These are phyloP conservation scores for Candida tallmaniae DNA, from an alignment of 805 yeast species.

Conservation along the genomic window DNA sequence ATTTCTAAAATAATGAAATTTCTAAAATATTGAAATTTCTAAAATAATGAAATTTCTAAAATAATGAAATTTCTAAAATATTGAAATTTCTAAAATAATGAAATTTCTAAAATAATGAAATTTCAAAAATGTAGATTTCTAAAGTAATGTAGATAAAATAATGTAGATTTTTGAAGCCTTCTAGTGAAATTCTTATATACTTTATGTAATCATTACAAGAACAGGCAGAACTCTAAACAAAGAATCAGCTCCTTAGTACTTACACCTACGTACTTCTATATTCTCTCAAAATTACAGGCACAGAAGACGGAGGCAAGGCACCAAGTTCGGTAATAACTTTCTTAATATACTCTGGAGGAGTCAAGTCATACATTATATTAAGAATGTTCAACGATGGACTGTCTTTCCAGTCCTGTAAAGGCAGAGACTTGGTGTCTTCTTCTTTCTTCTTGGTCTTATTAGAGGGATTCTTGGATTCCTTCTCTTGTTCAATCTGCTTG, in stretches of 20 bases:
- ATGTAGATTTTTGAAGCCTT: too few relatives aligned
- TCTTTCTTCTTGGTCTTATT: slow-evolving; percentile 14
- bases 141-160: too few relatives aligned
- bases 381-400: slow-evolving; percentile 64
- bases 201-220: too few relatives aligned
- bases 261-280: slow-evolving; percentile 48
- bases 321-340: slow-evolving; percentile 96
- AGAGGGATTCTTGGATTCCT: slow-evolving; percentile 5
- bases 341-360: slow-evolving; percentile 90
- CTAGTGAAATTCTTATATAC: too few relatives aligned
- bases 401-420: slow-evolving; percentile 59
- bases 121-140: neutral
- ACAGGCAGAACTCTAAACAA: too few relatives aligned
- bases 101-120: too few relatives aligned
- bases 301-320: slow-evolving; percentile 95
- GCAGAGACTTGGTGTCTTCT: slow-evolving; percentile 29
- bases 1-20: too few relatives aligned
- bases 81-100: too few relatives aligned
- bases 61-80: too few relatives aligned
- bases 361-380: slow-evolving; percentile 86
- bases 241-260: too few relatives aligned
- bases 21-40: too few relatives aligned
- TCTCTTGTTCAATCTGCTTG: slow-evolving; percentile 34
- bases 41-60: too few relatives aligned
- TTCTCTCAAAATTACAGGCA: slow-evolving; percentile 93